These are phyloP conservation scores for Pouteria campechiana DNA, from an alignment of 179 eudicot species.

Conservation along the genomic window DNA sequence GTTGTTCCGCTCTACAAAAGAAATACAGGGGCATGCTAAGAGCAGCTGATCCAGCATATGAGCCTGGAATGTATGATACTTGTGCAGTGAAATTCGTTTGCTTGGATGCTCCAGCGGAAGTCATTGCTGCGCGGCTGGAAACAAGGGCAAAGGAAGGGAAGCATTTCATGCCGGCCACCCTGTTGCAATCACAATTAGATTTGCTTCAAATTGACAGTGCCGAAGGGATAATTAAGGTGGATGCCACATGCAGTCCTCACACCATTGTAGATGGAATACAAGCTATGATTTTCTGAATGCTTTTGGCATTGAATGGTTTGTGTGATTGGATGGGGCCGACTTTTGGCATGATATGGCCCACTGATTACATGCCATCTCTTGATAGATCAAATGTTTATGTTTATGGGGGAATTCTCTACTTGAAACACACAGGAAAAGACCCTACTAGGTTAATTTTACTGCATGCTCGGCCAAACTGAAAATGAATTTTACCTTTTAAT, in stretches of 20 bases:
- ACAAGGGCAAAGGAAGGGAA: constrained; percentile 48
- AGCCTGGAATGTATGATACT: constrained; percentile 9
- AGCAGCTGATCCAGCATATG: constrained; percentile 46
- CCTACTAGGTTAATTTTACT: no score
- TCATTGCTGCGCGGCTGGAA: constrained; percentile 51
- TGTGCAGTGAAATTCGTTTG: constrained; percentile 54
- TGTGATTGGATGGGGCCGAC: no score
- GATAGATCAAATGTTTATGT: no score
- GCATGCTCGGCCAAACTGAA: no score
- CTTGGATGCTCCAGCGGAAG: constrained; percentile 45
- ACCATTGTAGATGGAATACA: constrained; percentile 25
- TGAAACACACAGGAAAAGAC: no score
- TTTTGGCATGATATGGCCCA: no score
- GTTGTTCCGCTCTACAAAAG: constrained; percentile 81
- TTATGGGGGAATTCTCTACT: no score
- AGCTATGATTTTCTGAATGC: constrained; percentile 12
- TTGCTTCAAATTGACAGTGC: constrained; percentile 63
- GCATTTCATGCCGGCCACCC: constrained; percentile 81
- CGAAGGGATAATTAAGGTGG: constrained; percentile 61
- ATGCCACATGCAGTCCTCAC: constrained; percentile 52
- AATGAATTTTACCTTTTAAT: no score
- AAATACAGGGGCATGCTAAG: constrained; percentile 66
- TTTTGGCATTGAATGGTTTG: no score
- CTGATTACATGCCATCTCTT: no score
- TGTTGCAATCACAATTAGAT: constrained; percentile 74